Evolutionary conservation across 2,329 filamentous ascomycete genomes (phyloP), one percentile per base, ranked within the genome.

Genomic region (Zymoseptoria crescenta): DNA sequence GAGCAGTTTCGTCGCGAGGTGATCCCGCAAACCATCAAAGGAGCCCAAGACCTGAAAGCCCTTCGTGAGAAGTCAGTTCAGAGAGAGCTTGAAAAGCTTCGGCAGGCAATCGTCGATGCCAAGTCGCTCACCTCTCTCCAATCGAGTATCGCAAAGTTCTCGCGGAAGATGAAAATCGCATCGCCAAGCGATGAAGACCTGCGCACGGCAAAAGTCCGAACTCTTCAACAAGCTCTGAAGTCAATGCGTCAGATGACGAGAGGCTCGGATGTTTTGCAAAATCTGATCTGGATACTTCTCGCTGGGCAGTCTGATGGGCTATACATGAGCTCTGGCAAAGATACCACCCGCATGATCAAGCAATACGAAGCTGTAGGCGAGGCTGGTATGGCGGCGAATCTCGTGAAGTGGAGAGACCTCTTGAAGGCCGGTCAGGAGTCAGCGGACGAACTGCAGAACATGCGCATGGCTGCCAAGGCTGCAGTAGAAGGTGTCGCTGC

Each of bases 281-380:
- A 73, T 54, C 60, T 70, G 1, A 62, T 70, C 16, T 74, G 72
- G 72, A 61, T 73, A 8, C 54, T 71, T 49, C 63, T 73, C 8
- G 68, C 69, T 4, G 58, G 57, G 1, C 56, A 56, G 20, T 62
- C 61, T 8, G 65, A 68, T 0, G 69, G 65, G 0, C 49, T 73
- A 21, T 74, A 68, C 54, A 67, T 73, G 52, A 70, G 68, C 57
- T 67, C 68, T 3, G 72, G 72, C 8, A 73, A 70, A 55, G 72
- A 74, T 54, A 73, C 72, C 3, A 72, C 64, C 21, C 62, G 70
- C 49, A 72, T 74, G 71, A 70, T 74, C 52, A 69, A 67, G 58
- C 64, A 63, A 53, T 70, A 65, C 28, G 62, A 65, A 19, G 55
- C 50, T n/a, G 57, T 66, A 24, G 66, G 64, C 4, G 64, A 71